Evolutionary conservation across 2,329 filamentous ascomycete species (phyloP), one percentile per base, ranked within the genome.

Genomic region (Colletotrichum lini): DNA sequence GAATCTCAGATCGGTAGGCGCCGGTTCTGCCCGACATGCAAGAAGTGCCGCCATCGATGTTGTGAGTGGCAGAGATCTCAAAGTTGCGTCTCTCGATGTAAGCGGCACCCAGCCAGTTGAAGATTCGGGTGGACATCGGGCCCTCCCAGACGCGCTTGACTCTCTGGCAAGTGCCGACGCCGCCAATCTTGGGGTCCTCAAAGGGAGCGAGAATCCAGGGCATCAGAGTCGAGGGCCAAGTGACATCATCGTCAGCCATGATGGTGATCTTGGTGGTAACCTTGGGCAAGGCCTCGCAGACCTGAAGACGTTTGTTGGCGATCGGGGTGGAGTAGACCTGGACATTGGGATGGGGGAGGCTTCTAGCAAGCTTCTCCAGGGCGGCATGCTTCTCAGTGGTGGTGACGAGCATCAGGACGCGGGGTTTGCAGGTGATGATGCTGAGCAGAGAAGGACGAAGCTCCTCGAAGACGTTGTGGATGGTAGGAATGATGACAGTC

Each of bases 61-160:
- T 94, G 80, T 97, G 96, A 65, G 95, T 98, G 42, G 96, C 95
- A 58, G 95, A 97, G 79, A 97, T 98, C 82, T 98, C 96, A 80
- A 98, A 98, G 83, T 98, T 98, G 73, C 96, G 92, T 70, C 96
- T 91, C 82, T 98, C 94, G 73, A 98, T 92, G 81, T 98, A 98
- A 62, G 95, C 91, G 26, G 95, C 94, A 7, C 95, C 95, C 23
- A 98, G 88, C 87, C 96, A 98, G 79, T 95, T 95, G 91, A 92
- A 98, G 74, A 94, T 84, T 61, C 89, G 88, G 52, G 89, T 89
- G 35, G 85, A 85, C 78, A 90, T 83, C 50, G 89, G 89, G 1
- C 83, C 88, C 56, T 84, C 85, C 78, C 88, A 88, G 74, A 91
- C 90, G 73, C 94, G 92, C 79, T 91, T 91, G 74, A 98, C 89